Percentiles rank a stretch among this genome's conserved stretches.
phyloP scores from a whole-genome alignment of 2,329 filamentous ascomycete species.

The Neofusicoccum kwambonambiense region DNA sequence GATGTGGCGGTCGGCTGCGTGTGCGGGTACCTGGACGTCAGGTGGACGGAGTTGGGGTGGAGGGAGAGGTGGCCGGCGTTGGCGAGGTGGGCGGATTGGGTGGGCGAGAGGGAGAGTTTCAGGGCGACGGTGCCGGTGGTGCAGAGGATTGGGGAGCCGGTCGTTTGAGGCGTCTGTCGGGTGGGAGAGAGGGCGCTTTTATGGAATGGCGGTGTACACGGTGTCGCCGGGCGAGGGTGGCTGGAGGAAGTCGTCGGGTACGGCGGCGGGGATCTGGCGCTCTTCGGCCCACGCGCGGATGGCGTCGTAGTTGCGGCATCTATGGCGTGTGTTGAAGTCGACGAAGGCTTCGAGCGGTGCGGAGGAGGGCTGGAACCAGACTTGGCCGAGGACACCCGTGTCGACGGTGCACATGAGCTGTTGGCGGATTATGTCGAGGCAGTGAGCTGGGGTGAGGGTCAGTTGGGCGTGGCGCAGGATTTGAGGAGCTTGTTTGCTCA shows the following conservation, averaged over 20 bases:
- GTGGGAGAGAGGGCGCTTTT: too few species aligned
- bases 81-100: slow-evolving; percentile 26
- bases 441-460: slow-evolving; percentile 47
- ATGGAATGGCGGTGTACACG: slow-evolving; percentile 32
- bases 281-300: slow-evolving; percentile 55
- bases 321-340: slow-evolving; percentile 62
- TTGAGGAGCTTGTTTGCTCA: slow-evolving; percentile 37
- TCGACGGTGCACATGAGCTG: slow-evolving; percentile 64
- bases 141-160: slow-evolving; percentile 36
- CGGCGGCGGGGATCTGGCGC: slow-evolving; percentile 50
- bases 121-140: slow-evolving; percentile 30
- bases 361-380: slow-evolving; percentile 53
- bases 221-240: slow-evolving; percentile 36
- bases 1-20: slow-evolving; percentile 36
- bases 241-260: slow-evolving; percentile 44
- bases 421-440: slow-evolving; percentile 61
- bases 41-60: slow-evolving; percentile 31
- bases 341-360: slow-evolving; percentile 54
- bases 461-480: too few species aligned
- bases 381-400: slow-evolving; percentile 59
- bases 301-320: slow-evolving; percentile 58
- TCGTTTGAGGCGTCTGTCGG: slow-evolving; percentile 24
- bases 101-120: slow-evolving; percentile 38
- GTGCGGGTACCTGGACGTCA: slow-evolving; percentile 34
- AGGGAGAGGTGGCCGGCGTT: slow-evolving; percentile 37